These are phyloP conservation scores for Phytopythium helicoides DNA, from an alignment of 352 stramenopile species.

Conservation along the genomic window DNA sequence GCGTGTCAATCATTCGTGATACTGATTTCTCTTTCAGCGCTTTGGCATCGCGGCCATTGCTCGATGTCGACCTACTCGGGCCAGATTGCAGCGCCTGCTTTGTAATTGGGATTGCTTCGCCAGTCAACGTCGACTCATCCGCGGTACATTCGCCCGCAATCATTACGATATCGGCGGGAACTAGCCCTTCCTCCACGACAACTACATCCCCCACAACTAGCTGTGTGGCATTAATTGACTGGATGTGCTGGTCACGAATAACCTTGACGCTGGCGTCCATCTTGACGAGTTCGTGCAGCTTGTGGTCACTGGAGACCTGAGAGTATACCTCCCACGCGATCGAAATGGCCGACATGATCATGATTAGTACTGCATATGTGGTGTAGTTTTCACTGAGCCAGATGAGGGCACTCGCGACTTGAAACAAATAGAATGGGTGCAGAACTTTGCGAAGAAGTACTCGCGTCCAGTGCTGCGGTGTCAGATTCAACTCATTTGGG, in stretches of 20 bases:
- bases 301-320: conserved; percentile 58
- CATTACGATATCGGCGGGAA: conserved; percentile 63
- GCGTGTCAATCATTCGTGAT: conserved; percentile 21
- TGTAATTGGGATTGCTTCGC: conserved; percentile 76
- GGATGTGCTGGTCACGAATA: conserved; percentile 45
- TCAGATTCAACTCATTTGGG: conserved; percentile 53
- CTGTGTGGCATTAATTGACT: conserved; percentile 33
- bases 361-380: conserved; percentile 64
- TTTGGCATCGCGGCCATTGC: conserved; percentile 40
- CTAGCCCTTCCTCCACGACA: conserved; percentile 55
- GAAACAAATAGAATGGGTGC: conserved; percentile 83
- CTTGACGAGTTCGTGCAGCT: conserved; percentile 56
- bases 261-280: conserved; percentile 59
- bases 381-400: conserved; percentile 71
- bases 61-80: conserved; percentile 10
- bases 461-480: conserved; percentile 34
- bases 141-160: conserved; percentile 62
- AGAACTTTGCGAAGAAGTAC: conserved; percentile 68
- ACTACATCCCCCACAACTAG: conserved; percentile 75
- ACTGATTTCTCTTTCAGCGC: conserved; percentile 8
- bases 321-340: conserved; percentile 70
- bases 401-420: conserved; percentile 59
- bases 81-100: conserved; percentile 34
- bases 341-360: conserved; percentile 59
- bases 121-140: conserved; percentile 78